Evolutionary conservation across 768 basidiomycete species (phyloP).

Genomic region (Rhizopogon vesiculosus): DNA sequence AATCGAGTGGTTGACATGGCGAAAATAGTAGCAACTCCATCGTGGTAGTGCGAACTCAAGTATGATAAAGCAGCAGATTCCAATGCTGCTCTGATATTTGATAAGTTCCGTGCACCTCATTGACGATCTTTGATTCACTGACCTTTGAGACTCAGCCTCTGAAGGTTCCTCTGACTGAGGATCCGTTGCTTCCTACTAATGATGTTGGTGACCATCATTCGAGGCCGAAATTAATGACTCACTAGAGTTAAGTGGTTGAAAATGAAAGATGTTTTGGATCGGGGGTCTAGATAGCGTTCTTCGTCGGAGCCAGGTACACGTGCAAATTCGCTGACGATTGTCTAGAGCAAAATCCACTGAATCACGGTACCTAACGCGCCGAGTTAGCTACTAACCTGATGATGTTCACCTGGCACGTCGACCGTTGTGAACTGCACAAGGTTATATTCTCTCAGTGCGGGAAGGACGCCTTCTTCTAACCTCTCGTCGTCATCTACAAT

Average conservation of each 20-base stretch:
- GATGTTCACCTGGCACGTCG: constrained; percentile 70
- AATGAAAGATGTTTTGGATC: constrained; percentile 69
- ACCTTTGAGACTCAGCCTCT: constrained; percentile 78
- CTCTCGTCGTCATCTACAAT: constrained; percentile 84
- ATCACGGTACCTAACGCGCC: neutral
- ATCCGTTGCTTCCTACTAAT: constrained; percentile 69
- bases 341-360: constrained; percentile 37
- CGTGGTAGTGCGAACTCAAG: constrained; percentile 74
- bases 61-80: constrained; percentile 66
- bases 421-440: constrained; percentile 83
- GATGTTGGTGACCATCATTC: constrained; percentile 6
- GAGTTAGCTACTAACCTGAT: constrained; percentile 54
- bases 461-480: constrained; percentile 74
- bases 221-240: constrained; percentile 23
- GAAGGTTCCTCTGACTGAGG: constrained; percentile 56
- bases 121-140: constrained; percentile 11
- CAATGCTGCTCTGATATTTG: constrained; percentile 52
- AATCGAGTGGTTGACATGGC: constrained; percentile 48
- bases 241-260: constrained; percentile 88
- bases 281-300: constrained; percentile 81
- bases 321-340: constrained; percentile 75
- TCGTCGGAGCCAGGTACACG: constrained; percentile 40
- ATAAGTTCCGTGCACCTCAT: neutral
- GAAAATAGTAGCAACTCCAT: constrained; percentile 75
- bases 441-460: constrained; percentile 82